These are phyloP conservation scores for Fusarium lateritium DNA, from an alignment of 2,329 filamentous ascomycete genomes.

Conservation along the genomic window DNA sequence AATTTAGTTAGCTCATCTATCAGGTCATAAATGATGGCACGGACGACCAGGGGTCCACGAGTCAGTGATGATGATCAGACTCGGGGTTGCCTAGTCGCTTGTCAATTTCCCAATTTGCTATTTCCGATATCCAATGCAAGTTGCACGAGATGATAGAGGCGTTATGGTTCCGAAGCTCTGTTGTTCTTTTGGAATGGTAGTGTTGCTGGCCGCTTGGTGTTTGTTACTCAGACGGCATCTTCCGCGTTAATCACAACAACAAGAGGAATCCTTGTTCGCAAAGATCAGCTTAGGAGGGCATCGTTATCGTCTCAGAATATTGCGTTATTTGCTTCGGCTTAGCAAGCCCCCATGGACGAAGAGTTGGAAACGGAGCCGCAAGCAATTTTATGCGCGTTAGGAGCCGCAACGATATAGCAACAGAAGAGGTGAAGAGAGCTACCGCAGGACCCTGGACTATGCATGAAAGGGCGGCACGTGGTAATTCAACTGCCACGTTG, in stretches of 20 bases:
- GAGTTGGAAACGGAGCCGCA: no score
- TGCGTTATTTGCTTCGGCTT: neutral
- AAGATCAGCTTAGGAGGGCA: neutral
- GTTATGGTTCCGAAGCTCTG: neutral
- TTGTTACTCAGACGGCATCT: neutral
- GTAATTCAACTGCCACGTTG: no score
- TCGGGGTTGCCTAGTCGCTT: neutral
- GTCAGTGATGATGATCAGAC: slow-evolving; percentile 10
- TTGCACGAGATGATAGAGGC: neutral
- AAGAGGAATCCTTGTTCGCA: neutral
- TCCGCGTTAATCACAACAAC: neutral
- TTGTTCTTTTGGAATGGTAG: neutral
- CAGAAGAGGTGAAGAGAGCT: neutral
- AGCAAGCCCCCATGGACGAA: no score
- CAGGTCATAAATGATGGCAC: neutral
- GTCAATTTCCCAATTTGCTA: neutral
- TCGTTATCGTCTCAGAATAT: neutral
- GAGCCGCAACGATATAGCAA: neutral
- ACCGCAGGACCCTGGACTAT: neutral
- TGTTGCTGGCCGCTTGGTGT: neutral
- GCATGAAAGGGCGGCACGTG: no score
- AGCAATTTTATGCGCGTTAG: neutral
- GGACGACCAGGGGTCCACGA: slow-evolving; percentile 7
- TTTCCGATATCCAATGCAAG: neutral
- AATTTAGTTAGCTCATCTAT: neutral